These are phyloP conservation scores for Jatropha multifida DNA, from an alignment of 441 rosid species.

Conservation along the genomic window DNA sequence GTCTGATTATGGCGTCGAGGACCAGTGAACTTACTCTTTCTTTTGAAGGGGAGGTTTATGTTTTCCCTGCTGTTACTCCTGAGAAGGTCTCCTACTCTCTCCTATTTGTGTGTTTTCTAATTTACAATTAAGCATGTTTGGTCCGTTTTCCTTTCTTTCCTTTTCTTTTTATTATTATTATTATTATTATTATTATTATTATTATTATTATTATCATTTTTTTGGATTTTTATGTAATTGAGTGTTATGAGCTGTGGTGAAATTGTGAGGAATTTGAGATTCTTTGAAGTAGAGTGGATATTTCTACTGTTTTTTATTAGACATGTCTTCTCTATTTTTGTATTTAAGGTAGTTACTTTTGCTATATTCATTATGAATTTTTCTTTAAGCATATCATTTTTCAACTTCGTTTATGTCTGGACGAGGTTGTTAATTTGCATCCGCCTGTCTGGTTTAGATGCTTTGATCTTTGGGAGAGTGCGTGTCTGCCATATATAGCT, in stretches of 20 bases:
- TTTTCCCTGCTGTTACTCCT: slow-evolving; percentile 64
- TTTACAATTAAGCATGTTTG: neutral
- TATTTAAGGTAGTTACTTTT: neutral
- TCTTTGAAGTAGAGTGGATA: neutral
- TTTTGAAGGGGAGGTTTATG: slow-evolving; percentile 72
- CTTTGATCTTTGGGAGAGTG: neutral
- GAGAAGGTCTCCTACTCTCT: slow-evolving; percentile 36
- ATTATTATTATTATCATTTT: neutral
- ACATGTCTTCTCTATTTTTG: neutral
- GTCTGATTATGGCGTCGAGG: slow-evolving; percentile 42
- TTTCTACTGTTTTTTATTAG: neutral
- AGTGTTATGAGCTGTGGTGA: neutral
- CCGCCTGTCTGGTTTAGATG: neutral
- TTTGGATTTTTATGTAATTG: neutral
- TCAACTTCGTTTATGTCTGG: neutral
- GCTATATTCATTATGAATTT: neutral
- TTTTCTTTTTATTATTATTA: neutral
- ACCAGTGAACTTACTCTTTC: slow-evolving; percentile 68
- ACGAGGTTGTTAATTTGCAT: neutral
- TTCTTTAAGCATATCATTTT: neutral
- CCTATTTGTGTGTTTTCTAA: neutral
- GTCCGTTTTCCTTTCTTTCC: neutral
- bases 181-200: neutral
- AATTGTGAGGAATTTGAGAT: neutral
- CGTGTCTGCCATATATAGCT: neutral